Base-by-base conservation (phyloP, 768 basidiomycete species). In the Chiua virens region DNA sequence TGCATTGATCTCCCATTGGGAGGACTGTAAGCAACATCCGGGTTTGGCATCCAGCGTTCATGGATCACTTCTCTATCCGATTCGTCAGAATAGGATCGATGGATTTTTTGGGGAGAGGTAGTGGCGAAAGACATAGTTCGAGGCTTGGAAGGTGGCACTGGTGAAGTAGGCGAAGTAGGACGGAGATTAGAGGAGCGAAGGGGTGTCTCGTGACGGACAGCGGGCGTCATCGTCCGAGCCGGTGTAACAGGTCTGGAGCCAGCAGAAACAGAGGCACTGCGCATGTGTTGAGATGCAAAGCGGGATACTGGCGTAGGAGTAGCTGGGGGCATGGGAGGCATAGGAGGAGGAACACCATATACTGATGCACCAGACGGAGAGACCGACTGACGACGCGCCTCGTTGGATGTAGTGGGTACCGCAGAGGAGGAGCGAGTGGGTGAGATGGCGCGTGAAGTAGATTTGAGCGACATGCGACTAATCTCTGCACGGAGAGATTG, bases 401-500 rank as follows among this genome's bases (percentile, higher is more conserved):
- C 67, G 14, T 58, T 49, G 28, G 40, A 30, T 39, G 54, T 46
- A 8, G 27, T 40, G 14, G 70, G 68, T 13, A 60, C 68, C 18
- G 53, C 54, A 42, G 70, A 71, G 39, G 59, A 47, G 36, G 62
- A 66, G 2, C 66, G 67, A 1, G 49, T 45, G 5, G 67, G 67
- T 1, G 66, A 56, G 14, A 59, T 44, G 2, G 61, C 55, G 18
- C 61, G 59, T 2, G 59, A 18, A 10, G 70, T 54, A 3, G 70
- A 66, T 44, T 70, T 68, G 22, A 70, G 54, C 22, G 58, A 80
- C 56, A 77, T 63, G 45, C 85, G 80, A 69, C 71, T 81, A 49
- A 86, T 69, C 71, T 90, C 87, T 50, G 78, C 76, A 48, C 82
- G 83, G 39, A 89, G 76, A 59, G 76, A 75, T 64, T 85, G 83